These are phyloP conservation scores for Picea abies DNA, from an alignment of 83 land plant species.

Conservation along the genomic window DNA sequence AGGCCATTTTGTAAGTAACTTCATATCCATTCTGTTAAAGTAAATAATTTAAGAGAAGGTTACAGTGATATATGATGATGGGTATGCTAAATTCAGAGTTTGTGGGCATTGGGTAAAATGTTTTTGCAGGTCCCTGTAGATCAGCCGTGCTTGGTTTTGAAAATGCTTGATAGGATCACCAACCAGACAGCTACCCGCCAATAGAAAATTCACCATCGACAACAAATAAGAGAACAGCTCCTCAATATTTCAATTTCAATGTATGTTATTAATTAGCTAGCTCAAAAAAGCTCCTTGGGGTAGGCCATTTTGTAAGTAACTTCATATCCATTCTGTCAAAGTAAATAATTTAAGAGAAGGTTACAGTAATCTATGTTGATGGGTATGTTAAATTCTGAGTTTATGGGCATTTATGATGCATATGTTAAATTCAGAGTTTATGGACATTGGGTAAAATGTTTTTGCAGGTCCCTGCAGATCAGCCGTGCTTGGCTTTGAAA, in stretches of 20 bases:
- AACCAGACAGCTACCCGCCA: too few species aligned
- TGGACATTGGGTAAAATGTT: neutral
- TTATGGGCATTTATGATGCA: neutral
- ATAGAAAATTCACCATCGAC: too few species aligned
- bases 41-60: neutral
- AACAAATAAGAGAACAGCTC: too few species aligned
- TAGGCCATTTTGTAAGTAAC: conserved; percentile 75
- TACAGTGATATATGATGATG: neutral
- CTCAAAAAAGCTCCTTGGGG: conserved; percentile 23
- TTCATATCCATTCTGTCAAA: neutral
- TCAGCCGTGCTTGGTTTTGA: conserved; percentile 59
- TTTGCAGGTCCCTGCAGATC: conserved; percentile 66
- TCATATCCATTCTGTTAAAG: neutral
- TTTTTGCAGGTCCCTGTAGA: conserved; percentile 62
- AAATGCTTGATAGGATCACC: conserved; percentile 44
- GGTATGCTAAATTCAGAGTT: neutral
- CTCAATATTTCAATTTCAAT: too few species aligned
- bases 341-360: neutral
- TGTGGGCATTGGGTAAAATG: neutral
- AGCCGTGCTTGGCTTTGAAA: conserved; percentile 61
- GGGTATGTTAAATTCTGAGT: neutral
- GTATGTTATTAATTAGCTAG: too few species aligned
- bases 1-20: conserved; percentile 71
- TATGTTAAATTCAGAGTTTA: neutral
- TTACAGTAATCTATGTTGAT: neutral